Base-by-base conservation (phyloP, 495 filamentous ascomycete species). In the Rhizodiscina lignyota region DNA sequence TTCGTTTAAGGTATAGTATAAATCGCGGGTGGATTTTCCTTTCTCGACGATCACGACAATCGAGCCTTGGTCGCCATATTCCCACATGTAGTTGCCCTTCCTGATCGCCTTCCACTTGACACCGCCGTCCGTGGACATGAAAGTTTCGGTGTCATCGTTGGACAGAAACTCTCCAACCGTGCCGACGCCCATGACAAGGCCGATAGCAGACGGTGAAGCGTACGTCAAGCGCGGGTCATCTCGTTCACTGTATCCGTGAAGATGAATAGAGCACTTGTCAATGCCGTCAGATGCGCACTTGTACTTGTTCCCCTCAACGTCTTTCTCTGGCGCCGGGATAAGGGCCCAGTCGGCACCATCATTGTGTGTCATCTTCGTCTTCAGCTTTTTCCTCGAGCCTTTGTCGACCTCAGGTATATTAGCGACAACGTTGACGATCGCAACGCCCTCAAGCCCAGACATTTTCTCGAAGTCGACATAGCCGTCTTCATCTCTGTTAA, bases 381-480 rank as follows among this genome's bases (percentile, higher is more conserved):
- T 79, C 23, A 93, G 62, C 50, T 75, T 80, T 66, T 99, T 96
- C 28, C 62, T 55, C 21, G 67, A 63, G 18, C 72, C 75, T 30
- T 68, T 65, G n/a, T 63, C 55, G 3, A 70, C 62, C 11, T 67
- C 64, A 8, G 71, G 54, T n/a, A 54, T 37, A 51, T 96, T 96
- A 18, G 63, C 63, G 13, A 99, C 83, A 12, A 80, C 64, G 45
- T 96, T 99, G 32, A 79, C 80, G 26, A 94, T 49, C 16, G 78
- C 73, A 34, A 96, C 83, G 20, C 89, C 89, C 52, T 96, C 85
- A 21, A 96, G 64, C 4, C 80, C 82, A 18, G 76, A 70, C 69
- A 92, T 83, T 62, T 92, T 92, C 52, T 99, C 89, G 51, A 93
- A 99, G 53, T 99, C 89, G 26, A 89, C 84, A 51, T 77, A 93